Percentiles rank a stretch among this genome's conserved stretches.
Conservation (phyloP, 257 asterid species). For the Scutellaria minor region DNA sequence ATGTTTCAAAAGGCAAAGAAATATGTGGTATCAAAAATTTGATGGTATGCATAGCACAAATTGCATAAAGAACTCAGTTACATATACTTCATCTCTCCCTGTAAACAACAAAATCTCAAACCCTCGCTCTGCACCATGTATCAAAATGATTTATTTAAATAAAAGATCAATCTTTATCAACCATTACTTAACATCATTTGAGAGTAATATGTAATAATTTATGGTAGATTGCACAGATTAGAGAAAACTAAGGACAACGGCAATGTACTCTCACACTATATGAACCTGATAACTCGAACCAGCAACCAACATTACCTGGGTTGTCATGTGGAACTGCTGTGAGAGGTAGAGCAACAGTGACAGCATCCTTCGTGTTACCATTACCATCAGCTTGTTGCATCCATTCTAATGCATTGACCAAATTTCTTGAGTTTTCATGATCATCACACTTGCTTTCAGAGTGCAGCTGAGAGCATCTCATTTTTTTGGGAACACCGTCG, state of each 20-base stretch:
- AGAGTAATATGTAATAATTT: neutral
- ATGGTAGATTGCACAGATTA: too few relatives aligned
- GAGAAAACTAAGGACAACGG: too few relatives aligned
- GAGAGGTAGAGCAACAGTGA: slow-evolving; percentile 63
- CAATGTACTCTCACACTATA: neutral
- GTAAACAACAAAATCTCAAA: neutral
- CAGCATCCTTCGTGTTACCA: slow-evolving; percentile 42
- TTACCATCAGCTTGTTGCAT: slow-evolving; percentile 43
- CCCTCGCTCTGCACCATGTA: neutral
- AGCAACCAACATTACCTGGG: slow-evolving; percentile 48
- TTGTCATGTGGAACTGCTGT: slow-evolving; percentile 38
- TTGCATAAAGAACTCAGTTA: neutral
- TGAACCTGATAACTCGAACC: slow-evolving; percentile 5
- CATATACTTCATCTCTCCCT: neutral
- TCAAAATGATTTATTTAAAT: neutral
- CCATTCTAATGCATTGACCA: slow-evolving; percentile 38
- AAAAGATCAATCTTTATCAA: neutral
- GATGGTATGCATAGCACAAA: neutral
- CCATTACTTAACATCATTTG: neutral
- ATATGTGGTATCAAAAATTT: neutral
- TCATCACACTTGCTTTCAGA: slow-evolving; percentile 41
- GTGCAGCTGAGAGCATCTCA: slow-evolving; percentile 52
- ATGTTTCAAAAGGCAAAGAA: slow-evolving; percentile 14
- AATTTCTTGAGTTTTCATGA: slow-evolving; percentile 37
- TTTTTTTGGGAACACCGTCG: slow-evolving; percentile 70